These are phyloP conservation scores for Neurospora sp. DNA, from an alignment of 495 filamentous ascomycete genomes.

Conservation along the genomic window DNA sequence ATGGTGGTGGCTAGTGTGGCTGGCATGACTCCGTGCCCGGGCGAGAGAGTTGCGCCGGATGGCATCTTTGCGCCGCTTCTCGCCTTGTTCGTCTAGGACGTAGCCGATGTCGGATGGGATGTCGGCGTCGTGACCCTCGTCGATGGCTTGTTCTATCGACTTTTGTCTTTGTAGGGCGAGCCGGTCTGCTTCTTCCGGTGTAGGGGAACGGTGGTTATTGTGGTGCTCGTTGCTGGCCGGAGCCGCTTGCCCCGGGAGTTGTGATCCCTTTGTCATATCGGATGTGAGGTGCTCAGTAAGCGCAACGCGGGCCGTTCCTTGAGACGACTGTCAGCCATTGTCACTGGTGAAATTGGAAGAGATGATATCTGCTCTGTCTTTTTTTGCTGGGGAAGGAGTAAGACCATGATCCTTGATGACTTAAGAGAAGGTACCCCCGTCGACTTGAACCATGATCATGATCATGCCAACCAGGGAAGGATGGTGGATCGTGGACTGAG, in stretches of 20 bases:
- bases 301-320: neutral
- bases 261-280: neutral
- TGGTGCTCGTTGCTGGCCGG: neutral
- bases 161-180: constrained; percentile 16
- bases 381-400: neutral
- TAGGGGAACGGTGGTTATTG: neutral
- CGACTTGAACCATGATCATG: neutral
- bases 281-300: neutral
- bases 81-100: constrained; percentile 26
- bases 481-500: neutral
- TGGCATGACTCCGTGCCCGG: constrained; percentile 9
- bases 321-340: neutral
- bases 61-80: constrained; percentile 23
- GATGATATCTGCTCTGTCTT: neutral
- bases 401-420: neutral
- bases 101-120: constrained; percentile 34
- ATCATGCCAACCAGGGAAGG: neutral
- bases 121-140: constrained; percentile 42
- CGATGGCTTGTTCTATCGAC: constrained; percentile 26
- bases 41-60: constrained; percentile 22
- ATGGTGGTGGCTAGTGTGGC: neutral
- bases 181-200: neutral
- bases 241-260: neutral
- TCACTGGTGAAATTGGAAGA: neutral
- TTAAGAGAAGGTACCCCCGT: neutral